Percentiles rank a stretch among this genome's conserved stretches.
These are phyloP conservation scores for Hypoxylon intermedium DNA, from an alignment of 495 filamentous ascomycete genomes.

Conservation along the genomic window DNA sequence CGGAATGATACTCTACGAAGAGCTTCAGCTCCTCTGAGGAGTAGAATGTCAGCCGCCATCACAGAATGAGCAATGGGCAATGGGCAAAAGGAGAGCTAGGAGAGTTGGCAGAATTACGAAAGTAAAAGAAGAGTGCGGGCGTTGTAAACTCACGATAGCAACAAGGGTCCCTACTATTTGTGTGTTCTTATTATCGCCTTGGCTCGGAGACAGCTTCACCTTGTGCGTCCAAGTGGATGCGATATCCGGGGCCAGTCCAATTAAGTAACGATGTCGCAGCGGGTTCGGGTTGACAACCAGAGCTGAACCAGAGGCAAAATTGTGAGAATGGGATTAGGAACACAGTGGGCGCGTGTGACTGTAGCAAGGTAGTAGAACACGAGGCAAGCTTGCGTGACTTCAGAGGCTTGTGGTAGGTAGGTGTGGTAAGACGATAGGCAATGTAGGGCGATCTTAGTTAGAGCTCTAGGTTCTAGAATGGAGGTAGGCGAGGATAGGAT, in stretches of 20 bases:
- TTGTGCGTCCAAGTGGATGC: conserved; percentile 28
- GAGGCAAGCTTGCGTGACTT: conserved; percentile 30
- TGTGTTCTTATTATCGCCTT: conserved; percentile 27
- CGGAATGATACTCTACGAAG: conserved; percentile 49
- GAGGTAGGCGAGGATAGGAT: conserved; percentile 7
- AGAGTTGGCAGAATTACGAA: conserved; percentile 5
- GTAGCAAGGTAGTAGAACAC: conserved; percentile 26
- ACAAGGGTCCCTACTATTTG: conserved; percentile 21
- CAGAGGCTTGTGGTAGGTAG: conserved; percentile 26
- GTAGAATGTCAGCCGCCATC: conserved; percentile 50
- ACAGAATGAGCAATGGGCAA: conserved; percentile 8
- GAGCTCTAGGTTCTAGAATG: conserved; percentile 5
- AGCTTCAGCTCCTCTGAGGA: conserved; percentile 49
- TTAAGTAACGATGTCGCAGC: conserved; percentile 22
- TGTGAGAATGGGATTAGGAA: neutral
- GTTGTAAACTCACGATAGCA: conserved; percentile 24
- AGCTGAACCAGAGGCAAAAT: conserved; percentile 15
- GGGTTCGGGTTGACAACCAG: conserved; percentile 16
- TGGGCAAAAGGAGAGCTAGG: neutral
- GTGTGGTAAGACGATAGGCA: neutral
- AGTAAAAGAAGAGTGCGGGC: conserved; percentile 15
- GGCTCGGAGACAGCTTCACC: conserved; percentile 20
- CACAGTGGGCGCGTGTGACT: conserved; percentile 28
- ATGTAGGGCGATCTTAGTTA: too few relatives aligned
- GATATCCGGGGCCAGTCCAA: conserved; percentile 26